Base-by-base conservation (phyloP, 768 basidiomycete genomes). In the Dacryopinax primogenitus region DNA sequence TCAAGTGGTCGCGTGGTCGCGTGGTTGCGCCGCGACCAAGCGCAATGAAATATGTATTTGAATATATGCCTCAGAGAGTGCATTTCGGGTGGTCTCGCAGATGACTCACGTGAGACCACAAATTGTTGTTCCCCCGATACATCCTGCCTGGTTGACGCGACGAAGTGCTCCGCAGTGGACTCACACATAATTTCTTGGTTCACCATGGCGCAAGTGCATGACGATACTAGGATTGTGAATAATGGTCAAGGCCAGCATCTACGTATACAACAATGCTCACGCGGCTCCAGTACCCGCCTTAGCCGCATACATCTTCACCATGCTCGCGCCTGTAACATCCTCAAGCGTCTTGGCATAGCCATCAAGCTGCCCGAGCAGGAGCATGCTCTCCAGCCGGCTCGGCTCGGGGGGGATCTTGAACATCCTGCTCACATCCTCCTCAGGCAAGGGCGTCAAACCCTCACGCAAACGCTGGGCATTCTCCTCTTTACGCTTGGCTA, bases 351-450 rank as follows among this genome's bases (percentile, higher is more conserved):
- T 88, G 35, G 86, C 88, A 69, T 89, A 85, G 7, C 83, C 88
- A 75, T 95, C 92, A 67, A 94, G 83, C 77, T 91, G 90, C 13
- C 92, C 93, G 39, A 93, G 78, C 65, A 93, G 70, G 73, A 94
- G 74, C 84, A 92, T 79, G 74, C 90, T 87, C 70, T 95, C 92
- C 68, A 96, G 75, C 66, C 92, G 83, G 73, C 84, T 92, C 26
- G 93, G 93, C 72, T 95, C 93, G 23, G 84, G 78, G 6, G 92
- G 89, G 36, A 92, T 88, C 77, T 88, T 92, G 80, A 92, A 92
- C 72, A 92, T 72, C 67, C 92, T 81, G 71, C 83, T 80, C 34
- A 91, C 83, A 70, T 92, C 88, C 73, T 95, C 89, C 74, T 92
- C 88, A 1, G 93, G 92, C 32, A 94, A 78, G 68, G 93, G 90